Evolutionary conservation across 768 basidiomycete species (phyloP).

Genomic region (Xerocomellus intermedius): DNA sequence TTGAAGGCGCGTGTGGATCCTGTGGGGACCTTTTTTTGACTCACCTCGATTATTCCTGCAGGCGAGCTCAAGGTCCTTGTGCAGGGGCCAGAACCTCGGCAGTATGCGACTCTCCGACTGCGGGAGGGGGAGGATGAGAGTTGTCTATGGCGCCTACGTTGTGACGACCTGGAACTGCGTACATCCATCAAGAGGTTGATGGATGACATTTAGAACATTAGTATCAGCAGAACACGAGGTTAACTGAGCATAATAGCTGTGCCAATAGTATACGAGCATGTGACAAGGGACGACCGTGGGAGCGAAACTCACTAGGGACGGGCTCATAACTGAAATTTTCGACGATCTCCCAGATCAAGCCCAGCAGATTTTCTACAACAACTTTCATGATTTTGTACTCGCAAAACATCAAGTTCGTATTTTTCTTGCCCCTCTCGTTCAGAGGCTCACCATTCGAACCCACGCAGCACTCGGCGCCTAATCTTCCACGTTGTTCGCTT

Average conservation of each 20-base stretch:
- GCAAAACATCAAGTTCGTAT: constrained; percentile 31
- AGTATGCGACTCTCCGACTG: constrained; percentile 49
- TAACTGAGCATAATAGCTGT: too few species aligned
- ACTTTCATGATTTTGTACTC: constrained; percentile 47
- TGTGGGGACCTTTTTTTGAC: not conserved
- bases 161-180: constrained; percentile 44
- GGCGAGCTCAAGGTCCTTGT: constrained; percentile 68
- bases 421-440: not conserved
- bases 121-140: constrained; percentile 66
- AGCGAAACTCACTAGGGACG: not conserved
- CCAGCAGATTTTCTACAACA: not conserved
- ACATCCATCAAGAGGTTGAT: constrained; percentile 45
- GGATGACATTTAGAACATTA: constrained; percentile 15
- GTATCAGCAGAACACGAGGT: too few species aligned
- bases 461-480: constrained; percentile 28
- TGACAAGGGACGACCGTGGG: not conserved
- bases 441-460: constrained; percentile 1
- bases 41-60: constrained; percentile 25
- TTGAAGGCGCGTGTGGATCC: constrained; percentile 46
- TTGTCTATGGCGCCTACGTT: constrained; percentile 70
- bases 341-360: constrained; percentile 12
- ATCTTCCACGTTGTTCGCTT: constrained; percentile 50
- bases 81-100: constrained; percentile 21
- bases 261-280: too few species aligned
- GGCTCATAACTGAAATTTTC: constrained; percentile 4